Evolutionary conservation across 1,284 basidiomycete genomes (phyloP).

Genomic region (Cerioporus squamosus): DNA sequence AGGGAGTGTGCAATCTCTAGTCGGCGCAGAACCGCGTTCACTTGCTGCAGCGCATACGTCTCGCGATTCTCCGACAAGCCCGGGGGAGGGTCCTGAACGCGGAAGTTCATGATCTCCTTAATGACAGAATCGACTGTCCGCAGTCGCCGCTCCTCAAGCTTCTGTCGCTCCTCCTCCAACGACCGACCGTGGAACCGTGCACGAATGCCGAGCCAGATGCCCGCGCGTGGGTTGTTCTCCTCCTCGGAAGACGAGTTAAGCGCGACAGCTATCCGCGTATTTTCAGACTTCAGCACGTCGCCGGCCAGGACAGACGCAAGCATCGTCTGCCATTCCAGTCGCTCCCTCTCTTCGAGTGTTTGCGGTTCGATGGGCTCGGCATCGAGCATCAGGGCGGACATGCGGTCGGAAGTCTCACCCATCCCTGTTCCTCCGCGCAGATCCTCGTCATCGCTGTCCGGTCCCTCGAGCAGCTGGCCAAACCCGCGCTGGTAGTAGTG

Average conservation of each 20-base stretch:
- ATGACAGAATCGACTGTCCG: constrained; percentile 84
- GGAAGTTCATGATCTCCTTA: constrained; percentile 82
- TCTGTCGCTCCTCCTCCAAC: constrained; percentile 82
- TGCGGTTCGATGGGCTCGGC: constrained; percentile 63
- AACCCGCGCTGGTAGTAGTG: constrained; percentile 76
- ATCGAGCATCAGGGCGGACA: constrained; percentile 59
- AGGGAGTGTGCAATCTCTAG: constrained; percentile 86
- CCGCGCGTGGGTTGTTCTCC: constrained; percentile 65
- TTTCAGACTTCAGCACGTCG: constrained; percentile 93
- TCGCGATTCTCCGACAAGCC: constrained; percentile 47
- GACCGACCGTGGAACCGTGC: constrained; percentile 84
- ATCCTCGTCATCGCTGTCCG: constrained; percentile 80
- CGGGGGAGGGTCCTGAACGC: constrained; percentile 46
- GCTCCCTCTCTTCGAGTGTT: constrained; percentile 75
- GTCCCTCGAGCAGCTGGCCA: constrained; percentile 71
- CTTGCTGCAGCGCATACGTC: constrained; percentile 68
- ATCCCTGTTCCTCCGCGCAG: constrained; percentile 43
- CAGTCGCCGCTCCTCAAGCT: constrained; percentile 82
- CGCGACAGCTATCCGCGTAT: constrained; percentile 82
- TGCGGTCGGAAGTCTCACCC: constrained; percentile 54
- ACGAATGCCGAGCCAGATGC: constrained; percentile 90
- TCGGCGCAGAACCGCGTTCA: constrained; percentile 75
- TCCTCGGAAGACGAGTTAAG: constrained; percentile 71
- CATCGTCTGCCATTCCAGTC: constrained; percentile 95
- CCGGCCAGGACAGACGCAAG: constrained; percentile 90